Percentiles rank a stretch among this genome's conserved stretches.
Conservation (phyloP, 305 asterid species). For the Fraxinus paxiana region DNA sequence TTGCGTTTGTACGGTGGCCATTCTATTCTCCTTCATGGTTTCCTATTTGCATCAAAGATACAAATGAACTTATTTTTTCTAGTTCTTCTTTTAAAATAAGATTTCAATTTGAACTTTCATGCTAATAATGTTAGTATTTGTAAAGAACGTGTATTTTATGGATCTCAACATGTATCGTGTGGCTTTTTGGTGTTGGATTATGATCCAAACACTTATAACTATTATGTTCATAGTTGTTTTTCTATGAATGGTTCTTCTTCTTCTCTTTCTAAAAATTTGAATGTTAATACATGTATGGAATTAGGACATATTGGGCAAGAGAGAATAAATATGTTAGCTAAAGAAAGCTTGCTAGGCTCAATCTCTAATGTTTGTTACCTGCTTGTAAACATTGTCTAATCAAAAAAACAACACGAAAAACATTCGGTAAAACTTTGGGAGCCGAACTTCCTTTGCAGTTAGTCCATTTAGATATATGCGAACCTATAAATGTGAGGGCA, state of each 20-base stretch:
- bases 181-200: background rate
- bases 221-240: no score
- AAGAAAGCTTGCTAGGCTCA: no score
- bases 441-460: background rate
- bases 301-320: no score
- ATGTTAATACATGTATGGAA: background rate
- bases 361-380: background rate
- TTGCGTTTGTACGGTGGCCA: background rate
- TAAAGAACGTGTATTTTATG: background rate
- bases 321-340: no score
- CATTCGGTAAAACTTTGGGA: background rate
- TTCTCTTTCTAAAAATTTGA: background rate
- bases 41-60: background rate
- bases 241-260: background rate
- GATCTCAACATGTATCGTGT: background rate
- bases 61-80: background rate
- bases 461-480: background rate
- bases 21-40: background rate
- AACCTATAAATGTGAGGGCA: background rate
- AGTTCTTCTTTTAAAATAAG: background rate
- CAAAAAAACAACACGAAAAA: no score
- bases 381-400: background rate
- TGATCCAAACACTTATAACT: background rate
- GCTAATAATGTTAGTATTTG: background rate
- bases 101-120: no score